Conservation (phyloP, 768 basidiomycete genomes). For the Pseudohyphozyma bogoriensis region DNA sequence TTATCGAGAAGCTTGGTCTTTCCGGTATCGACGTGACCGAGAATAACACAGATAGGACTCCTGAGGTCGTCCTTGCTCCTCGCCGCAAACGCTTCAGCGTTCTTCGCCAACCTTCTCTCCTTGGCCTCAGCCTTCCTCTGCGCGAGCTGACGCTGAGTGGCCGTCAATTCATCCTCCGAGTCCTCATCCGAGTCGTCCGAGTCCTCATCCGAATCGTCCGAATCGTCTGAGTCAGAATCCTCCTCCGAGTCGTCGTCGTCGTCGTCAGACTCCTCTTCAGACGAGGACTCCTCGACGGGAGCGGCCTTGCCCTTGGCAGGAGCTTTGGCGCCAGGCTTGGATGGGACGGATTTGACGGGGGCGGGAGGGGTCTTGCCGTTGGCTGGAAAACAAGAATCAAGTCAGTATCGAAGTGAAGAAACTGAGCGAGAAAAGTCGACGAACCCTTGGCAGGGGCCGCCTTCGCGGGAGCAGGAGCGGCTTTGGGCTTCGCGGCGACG, state of each 20-base stretch:
- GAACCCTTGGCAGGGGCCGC: slow-evolving; percentile 33
- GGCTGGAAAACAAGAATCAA: neutral
- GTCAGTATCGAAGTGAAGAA: neutral
- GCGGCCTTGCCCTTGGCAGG: slow-evolving; percentile 29
- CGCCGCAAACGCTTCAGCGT: slow-evolving; percentile 74
- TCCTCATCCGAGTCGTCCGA: slow-evolving; percentile 37
- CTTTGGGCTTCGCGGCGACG: slow-evolving; percentile 32
- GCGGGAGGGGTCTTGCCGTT: slow-evolving; percentile 32
- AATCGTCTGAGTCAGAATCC: slow-evolving; percentile 39
- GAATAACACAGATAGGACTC: slow-evolving; percentile 95
- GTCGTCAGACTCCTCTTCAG: slow-evolving; percentile 38
- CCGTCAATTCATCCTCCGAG: slow-evolving; percentile 46
- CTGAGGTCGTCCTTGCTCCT: slow-evolving; percentile 81
- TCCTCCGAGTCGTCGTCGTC: slow-evolving; percentile 32
- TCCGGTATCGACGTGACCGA: slow-evolving; percentile 98
- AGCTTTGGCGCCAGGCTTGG: slow-evolving; percentile 34
- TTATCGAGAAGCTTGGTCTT: slow-evolving; percentile 97
- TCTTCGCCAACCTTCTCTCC: slow-evolving; percentile 62
- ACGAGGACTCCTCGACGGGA: slow-evolving; percentile 34
- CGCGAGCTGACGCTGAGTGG: slow-evolving; percentile 54
- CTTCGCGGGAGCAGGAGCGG: slow-evolving; percentile 17
- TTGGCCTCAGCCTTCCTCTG: slow-evolving; percentile 77
- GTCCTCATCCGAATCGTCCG: slow-evolving; percentile 47
- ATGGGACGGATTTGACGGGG: slow-evolving; percentile 25
- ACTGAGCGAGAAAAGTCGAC: slow-evolving; percentile 31